Base-by-base conservation (phyloP, 2,329 filamentous ascomycete genomes). In the Escovopsis sp. region DNA sequence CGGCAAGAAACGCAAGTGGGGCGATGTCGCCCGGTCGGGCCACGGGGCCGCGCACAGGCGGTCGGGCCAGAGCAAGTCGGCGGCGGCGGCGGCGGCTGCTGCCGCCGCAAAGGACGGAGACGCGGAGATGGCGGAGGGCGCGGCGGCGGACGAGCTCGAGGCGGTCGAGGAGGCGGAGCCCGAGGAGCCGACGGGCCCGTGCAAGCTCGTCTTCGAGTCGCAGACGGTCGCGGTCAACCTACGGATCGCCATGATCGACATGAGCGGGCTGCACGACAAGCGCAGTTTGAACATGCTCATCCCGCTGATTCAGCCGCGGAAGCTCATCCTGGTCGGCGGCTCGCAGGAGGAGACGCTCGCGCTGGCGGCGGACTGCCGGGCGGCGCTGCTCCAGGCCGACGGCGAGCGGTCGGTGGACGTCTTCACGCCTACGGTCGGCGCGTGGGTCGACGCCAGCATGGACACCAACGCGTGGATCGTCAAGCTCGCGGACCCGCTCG, bases 391-490 rank as follows among this genome's bases (percentile, higher is more conserved):
- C 30, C 63, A 64, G n/a, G 61, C 58, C 11, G 65, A 67, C 6
- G 66, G 65, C 36, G 67, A 70, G 33, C 62, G 65, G 38, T 64
- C 68, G 15, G 72, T 77, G 33, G 80, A 88, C 48, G 85, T 98
- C 5, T 89, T 89, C 57, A 87, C 85, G 0, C 91, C 91, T 1
- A 61, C 66, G 9, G 68, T 85, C n/a, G 87, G 87, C 23, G 68
- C 73, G 32, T 67, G 71, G 12, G 72, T 98, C 36, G 81, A 98
- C 59, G 91, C 89, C 11, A 95, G 88, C 55, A 89, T 96, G 36
- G 91, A 98, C 58, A 96, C 89, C 5, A 95, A 96, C 58, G 88
- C 91, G 4, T 98, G 93, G 91, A 81, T 85, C 23, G 84, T 98
- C 46, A 94, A 88, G 61, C 72, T 98, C 15, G 87, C 85, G 39